phyloP scores from a whole-genome alignment of 176 grass and related monocot genomes.

The Hyparrhenia diplandra region DNA sequence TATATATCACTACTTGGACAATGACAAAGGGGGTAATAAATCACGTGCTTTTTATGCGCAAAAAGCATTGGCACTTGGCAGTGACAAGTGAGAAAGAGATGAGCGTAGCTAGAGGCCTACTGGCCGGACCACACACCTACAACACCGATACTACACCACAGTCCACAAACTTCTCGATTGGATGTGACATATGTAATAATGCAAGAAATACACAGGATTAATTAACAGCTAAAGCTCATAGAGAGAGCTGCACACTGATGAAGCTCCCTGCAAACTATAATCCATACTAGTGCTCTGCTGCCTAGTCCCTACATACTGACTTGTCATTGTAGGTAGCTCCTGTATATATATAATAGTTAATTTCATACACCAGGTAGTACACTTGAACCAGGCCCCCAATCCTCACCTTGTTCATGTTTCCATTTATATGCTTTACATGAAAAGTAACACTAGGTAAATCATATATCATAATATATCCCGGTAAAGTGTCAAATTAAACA shows the following conservation, averaged over 20 bases:
- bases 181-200: not conserved
- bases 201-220: not conserved
- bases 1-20: slow-evolving; percentile 31
- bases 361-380: not conserved
- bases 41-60: slow-evolving; percentile 32
- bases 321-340: not conserved
- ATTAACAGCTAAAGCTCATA: not conserved
- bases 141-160: not conserved
- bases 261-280: not conserved
- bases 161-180: slow-evolving; percentile 1
- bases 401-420: not conserved
- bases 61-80: slow-evolving; percentile 3
- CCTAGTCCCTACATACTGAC: not conserved
- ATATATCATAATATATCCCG: not conserved
- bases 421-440: slow-evolving; percentile 5
- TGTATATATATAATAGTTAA: not conserved
- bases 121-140: slow-evolving; percentile 37
- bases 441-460: not conserved
- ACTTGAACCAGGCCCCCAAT: not conserved
- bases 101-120: slow-evolving; percentile 14
- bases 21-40: slow-evolving; percentile 29
- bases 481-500: not conserved
- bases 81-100: slow-evolving; percentile 4
- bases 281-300: not conserved
- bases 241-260: not conserved